Evolutionary conservation across 352 stramenopile genomes (phyloP), one percentile per base, ranked within the genome.

Genomic region (Phytophthora boehmeriae): DNA sequence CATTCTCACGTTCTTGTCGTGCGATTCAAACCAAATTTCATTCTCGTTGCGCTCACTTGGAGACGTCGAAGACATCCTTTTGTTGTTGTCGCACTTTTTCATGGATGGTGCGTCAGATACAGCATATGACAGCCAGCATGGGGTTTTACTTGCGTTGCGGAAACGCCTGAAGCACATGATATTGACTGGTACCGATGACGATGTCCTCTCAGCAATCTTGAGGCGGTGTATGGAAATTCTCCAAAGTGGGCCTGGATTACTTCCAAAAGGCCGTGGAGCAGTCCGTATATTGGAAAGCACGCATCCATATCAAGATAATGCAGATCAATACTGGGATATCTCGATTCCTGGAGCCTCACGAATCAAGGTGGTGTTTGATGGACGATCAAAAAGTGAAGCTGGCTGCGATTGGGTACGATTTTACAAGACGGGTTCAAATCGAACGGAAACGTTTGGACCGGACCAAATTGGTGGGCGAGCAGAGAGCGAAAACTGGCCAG

Each of bases 401-500:
- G 72, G 68, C 0, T 86, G 69, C 28, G 84, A 93, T 44, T 96
- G 75, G 63, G 28, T 96, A 0, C 70, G 63, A 16, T 86, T 96
- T 51, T 94, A 91, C 68, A 91, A 89, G 27, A 54, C 66, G 14
- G 66, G 74, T 1, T 78, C 78, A 8, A 66, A 86, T 22, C 77
- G 82, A 38, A 60, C 43, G 0, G 71, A 83, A 25, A 73, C 34
- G 9, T 76, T 81, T 55, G 85, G 82, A 0, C 80, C 86, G 17
- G 53, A 71, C 10, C 74, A 87, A 48, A 91, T 90, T 52, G 69
- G 81, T 14, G 90, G 90, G 1, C 72, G 85, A 34, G 73, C 73
- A 11, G 82, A 80, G 4, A 81, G 36, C 38, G 75, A 90, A 55
- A 96, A 95, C 41, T 97, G 81, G 76, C 89, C 89, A 14, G 91